Percentiles rank a stretch among this genome's conserved stretches.
These are phyloP conservation scores for Curvularia hawaiiensis DNA, from an alignment of 2,329 filamentous ascomycete genomes.

Conservation along the genomic window DNA sequence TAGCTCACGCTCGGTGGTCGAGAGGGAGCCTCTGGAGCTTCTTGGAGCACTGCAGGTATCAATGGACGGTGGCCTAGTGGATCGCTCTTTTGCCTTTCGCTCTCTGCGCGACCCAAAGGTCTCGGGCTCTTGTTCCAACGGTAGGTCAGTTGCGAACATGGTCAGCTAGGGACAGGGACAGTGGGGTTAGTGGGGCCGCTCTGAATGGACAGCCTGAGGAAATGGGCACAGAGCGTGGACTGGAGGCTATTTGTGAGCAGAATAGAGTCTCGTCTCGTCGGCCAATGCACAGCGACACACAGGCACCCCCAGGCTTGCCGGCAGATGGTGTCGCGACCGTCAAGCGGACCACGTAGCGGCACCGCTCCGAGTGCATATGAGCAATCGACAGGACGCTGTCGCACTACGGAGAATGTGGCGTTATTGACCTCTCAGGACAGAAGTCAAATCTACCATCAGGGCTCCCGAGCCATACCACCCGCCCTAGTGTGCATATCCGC, in stretches of 20 bases:
- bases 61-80: constrained; percentile 31
- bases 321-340: constrained; percentile 25
- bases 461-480: constrained; percentile 20
- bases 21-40: constrained; percentile 34
- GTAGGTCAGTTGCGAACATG: constrained; percentile 49
- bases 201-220: constrained; percentile 19
- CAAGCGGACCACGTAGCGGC: constrained; percentile 32
- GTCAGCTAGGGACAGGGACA: constrained; percentile 16
- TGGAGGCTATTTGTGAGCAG: constrained; percentile 8
- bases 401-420: constrained; percentile 36
- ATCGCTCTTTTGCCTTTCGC: constrained; percentile 39
- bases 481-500: constrained; percentile 3
- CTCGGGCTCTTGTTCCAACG: constrained; percentile 44
- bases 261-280: constrained; percentile 18
- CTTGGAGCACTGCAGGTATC: constrained; percentile 34
- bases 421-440: constrained; percentile 32
- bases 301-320: constrained; percentile 31
- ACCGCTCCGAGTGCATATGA: constrained; percentile 26
- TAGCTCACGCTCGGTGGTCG: constrained; percentile 32
- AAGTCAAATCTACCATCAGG: constrained; percentile 15
- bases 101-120: constrained; percentile 47
- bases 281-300: constrained; percentile 25
- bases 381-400: constrained; percentile 22
- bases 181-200: constrained; percentile 21
- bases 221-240: constrained; percentile 22